Base-by-base conservation (phyloP, 345 rosid genomes). In the Syzygium oleosum region DNA sequence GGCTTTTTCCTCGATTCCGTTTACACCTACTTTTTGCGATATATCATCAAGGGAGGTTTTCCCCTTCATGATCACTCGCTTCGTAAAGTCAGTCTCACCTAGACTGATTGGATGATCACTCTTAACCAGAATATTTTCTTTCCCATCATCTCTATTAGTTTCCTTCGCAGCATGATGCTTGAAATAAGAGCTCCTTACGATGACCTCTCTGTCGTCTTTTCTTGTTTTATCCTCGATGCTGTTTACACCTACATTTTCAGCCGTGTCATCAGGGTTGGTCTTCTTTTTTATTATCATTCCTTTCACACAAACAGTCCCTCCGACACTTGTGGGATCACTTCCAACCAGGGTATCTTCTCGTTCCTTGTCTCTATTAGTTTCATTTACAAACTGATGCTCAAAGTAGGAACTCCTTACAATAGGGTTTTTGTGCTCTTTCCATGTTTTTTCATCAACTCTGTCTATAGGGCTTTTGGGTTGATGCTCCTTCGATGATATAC, bases 321-420 rank as follows among this genome's bases (percentile, higher is more conserved):
- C 38, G 51, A 43, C 0, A 55, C 53, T 43, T 51, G 88, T 61
- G 80, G 86, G 59, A 91, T 84, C 87, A 87, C 88, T 89, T 85
- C 87, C 91, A 86, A 78, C 88, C 51, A 21, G 87, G 80, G 84
- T 61, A 52, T 38, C 90, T 85, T 90, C 94, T 68, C 87, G 89
- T 88, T 90, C 87, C 88, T 89, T 87, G 68, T 88, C 93, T 87
- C 63, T 87, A 80, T 89, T 87, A 88, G 65, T 91, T 90, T 88
- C 89, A 68, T 85, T 89, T 49, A 27, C 90, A 88, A 93, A 90
- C 90, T 95, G 94, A 78, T 91, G 92, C 91, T 91, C 93, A 80
- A 95, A 96, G 90, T 92, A 97, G 51, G 92, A 88, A 93, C 99
- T 95, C 91, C 94, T 92, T 85, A 93, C 92, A 49, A 92, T 87